Evolutionary conservation across 73 alveolate species (phyloP).

Genomic region (Paramecium octaurelia): DNA sequence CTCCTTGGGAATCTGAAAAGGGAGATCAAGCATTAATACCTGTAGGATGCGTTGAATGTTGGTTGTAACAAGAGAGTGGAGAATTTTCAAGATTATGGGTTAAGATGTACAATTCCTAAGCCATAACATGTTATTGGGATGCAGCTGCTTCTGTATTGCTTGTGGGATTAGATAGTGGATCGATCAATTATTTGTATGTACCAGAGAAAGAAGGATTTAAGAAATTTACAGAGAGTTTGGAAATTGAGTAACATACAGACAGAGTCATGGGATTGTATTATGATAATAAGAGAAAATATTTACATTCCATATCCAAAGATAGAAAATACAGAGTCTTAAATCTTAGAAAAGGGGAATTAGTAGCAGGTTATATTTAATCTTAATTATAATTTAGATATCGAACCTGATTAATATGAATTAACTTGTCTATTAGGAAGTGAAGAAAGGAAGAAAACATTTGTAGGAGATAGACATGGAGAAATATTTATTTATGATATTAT

Average conservation of each 20-base stretch:
- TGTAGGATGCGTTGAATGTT: conserved; percentile 61
- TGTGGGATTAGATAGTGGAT: conserved; percentile 62
- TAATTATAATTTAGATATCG: conserved; percentile 45
- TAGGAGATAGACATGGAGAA: conserved; percentile 53
- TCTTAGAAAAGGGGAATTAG: conserved; percentile 44
- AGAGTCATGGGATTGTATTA: conserved; percentile 63
- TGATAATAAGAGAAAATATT: conserved; percentile 6
- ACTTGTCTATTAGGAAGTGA: conserved; percentile 34
- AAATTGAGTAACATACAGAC: conserved; percentile 35
- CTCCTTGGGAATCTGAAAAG: conserved; percentile 64
- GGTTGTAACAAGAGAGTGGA: conserved; percentile 48
- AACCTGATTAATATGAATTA: conserved; percentile 54
- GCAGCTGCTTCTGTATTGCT: conserved; percentile 37
- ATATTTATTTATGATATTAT: conserved; percentile 30
- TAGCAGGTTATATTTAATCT: not conserved
- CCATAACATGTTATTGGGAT: conserved; percentile 57
- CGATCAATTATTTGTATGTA: conserved; percentile 35
- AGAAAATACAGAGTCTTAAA: not conserved
- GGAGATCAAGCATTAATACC: conserved; percentile 54
- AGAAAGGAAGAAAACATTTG: conserved; percentile 55
- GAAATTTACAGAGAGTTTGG: conserved; percentile 52
- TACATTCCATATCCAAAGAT: conserved; percentile 34
- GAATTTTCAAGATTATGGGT: conserved; percentile 56
- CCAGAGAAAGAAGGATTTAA: conserved; percentile 32
- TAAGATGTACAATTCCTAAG: conserved; percentile 53